Base-by-base conservation (phyloP, 2,329 filamentous ascomycete genomes). In the Helminthosporium solani region DNA sequence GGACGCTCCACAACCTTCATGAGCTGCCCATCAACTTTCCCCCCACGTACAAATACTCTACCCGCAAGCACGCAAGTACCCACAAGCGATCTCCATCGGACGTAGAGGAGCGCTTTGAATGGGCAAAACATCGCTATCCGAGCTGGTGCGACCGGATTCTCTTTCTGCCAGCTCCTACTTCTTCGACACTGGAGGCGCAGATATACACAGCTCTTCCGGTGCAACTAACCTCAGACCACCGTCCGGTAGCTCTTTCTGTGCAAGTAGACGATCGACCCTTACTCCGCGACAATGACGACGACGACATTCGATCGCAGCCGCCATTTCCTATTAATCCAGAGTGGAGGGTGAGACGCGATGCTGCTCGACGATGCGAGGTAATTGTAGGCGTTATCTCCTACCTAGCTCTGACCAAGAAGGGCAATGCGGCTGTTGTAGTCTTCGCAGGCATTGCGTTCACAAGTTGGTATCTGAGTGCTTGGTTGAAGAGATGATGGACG, bases 81-180 rank as follows among this genome's bases (percentile, higher is more conserved):
- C 44, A 47, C 33, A 55, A 56, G 36, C 49, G 43, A 4, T 55
- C 49, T 11, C 15, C 44, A 33, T 35, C 53, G 6, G 59, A 61
- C 42, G 61, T 67, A 21, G 64, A 71, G 49, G 66, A 63, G 15
- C 53, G 56, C 9, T 92, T 87, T 85, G 72, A 76, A 25, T 96
- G 90, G 81, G 88, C 90, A 7, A 75, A 77, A 46, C 88, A 95
- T 66, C 84, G 94, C 36, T 95, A 88, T 79, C 64, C 94, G 1
- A 85, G 86, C 61, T 97, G 92, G 94, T 96, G 90, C 61, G 94
- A 97, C 70, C 83, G 94, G 3, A 85, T 97, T 16, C 75, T 97
- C 16, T 97, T 84, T 68, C 75, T 92, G 2, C 60, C 63, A 2
- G 55, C 65, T 8, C 57, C 72, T 79, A 18, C 82, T 80, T 46